These are phyloP conservation scores for Dendrothele bispora DNA, from an alignment of 768 basidiomycete species.

Conservation along the genomic window DNA sequence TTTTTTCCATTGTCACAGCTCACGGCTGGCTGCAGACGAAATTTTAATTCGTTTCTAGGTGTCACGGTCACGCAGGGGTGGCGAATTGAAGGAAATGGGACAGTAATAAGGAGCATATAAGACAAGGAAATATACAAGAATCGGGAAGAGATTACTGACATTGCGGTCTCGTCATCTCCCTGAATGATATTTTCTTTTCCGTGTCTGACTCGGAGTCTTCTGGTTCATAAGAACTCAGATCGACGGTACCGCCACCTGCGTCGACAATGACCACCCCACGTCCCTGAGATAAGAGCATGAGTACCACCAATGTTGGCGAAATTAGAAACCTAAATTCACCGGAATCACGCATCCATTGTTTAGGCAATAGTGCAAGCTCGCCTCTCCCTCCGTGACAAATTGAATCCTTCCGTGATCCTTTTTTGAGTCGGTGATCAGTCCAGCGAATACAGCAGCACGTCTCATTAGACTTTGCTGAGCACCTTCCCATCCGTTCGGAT, in stretches of 20 bases:
- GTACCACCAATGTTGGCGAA: too few species aligned
- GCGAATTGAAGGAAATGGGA: too few species aligned
- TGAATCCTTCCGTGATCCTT: constrained; percentile 42
- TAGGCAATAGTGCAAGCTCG: constrained; percentile 59
- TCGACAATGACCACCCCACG: constrained; percentile 40
- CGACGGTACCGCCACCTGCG: constrained; percentile 47
- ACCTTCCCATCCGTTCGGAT: constrained; percentile 70
- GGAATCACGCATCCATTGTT: constrained; percentile 45
- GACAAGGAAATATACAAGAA: too few species aligned
- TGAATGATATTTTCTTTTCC: too few species aligned
- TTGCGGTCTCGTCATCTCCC: constrained; percentile 36
- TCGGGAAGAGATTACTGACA: constrained; percentile 20
- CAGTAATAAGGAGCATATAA: too few species aligned
- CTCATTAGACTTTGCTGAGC: constrained; percentile 58
- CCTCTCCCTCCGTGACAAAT: constrained; percentile 67
- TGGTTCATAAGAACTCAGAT: constrained; percentile 39
- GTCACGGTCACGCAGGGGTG: too few species aligned
- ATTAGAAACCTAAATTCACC: too few species aligned
- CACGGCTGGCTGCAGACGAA: too few species aligned
- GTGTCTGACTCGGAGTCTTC: constrained; percentile 21
- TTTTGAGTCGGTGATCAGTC: constrained; percentile 42
- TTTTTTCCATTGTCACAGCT: too few species aligned
- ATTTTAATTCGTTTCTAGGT: too few species aligned
- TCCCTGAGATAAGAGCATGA: too few species aligned
- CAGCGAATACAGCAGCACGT: constrained; percentile 49